Evolutionary conservation across 495 filamentous ascomycete genomes (phyloP).

Genomic region (Amorphotheca resinae): DNA sequence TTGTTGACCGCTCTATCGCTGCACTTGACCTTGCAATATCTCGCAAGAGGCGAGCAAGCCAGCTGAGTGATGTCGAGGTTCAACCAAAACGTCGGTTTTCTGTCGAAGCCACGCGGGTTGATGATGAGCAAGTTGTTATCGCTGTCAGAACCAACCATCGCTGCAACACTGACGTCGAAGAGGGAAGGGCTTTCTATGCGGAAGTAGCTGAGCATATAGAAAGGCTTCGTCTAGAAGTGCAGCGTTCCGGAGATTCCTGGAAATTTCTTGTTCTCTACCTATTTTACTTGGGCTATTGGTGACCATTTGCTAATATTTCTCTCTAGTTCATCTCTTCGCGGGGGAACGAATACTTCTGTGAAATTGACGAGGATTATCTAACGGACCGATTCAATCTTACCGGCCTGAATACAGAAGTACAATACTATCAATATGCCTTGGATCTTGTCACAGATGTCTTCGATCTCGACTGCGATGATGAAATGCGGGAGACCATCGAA

Average conservation of each 20-base stretch:
- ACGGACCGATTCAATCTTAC: constrained; percentile 98
- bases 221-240: no score
- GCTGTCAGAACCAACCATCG: no score
- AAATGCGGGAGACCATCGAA: constrained; percentile 94
- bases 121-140: no score
- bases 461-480: constrained; percentile 96
- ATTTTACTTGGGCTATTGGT: not conserved
- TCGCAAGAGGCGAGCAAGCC: not conserved
- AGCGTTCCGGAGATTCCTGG: not conserved
- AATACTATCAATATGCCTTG: constrained; percentile 97
- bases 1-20: no score
- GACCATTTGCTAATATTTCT: constrained; percentile 4
- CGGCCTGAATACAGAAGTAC: constrained; percentile 90
- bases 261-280: not conserved
- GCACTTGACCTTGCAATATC: no score
- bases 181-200: no score
- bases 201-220: no score
- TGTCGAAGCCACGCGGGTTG: not conserved
- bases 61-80: not conserved
- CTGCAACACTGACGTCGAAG: no score
- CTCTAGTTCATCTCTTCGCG: constrained; percentile 88
- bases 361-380: constrained; percentile 98
- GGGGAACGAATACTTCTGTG: constrained; percentile 98
- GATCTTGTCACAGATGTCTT: constrained; percentile 99
- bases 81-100: not conserved